Evolutionary conservation across 1,284 basidiomycete genomes (phyloP).

Genomic region (Inonotus obliquus): DNA sequence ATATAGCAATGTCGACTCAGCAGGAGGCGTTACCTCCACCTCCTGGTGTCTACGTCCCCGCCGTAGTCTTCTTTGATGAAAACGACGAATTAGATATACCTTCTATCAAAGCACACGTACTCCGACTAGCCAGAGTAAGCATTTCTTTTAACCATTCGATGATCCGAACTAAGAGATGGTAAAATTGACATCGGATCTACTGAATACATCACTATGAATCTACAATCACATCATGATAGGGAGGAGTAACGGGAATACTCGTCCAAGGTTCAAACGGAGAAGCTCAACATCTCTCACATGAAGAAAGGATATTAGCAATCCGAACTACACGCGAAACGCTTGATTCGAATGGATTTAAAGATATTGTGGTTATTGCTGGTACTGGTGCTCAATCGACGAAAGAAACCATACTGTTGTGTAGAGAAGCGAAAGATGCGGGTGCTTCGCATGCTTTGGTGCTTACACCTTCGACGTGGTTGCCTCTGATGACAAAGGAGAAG

Average conservation of each 20-base stretch:
- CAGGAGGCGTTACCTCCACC: conserved; percentile 43
- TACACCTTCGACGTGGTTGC: conserved; percentile 65
- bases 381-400: conserved; percentile 79
- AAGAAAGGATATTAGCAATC: conserved; percentile 65
- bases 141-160: not conserved
- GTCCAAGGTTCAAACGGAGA: conserved; percentile 77
- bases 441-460: conserved; percentile 75
- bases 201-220: too few species aligned
- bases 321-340: conserved; percentile 67
- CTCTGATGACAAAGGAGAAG: conserved; percentile 55
- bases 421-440: conserved; percentile 76
- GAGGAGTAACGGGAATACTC: conserved; percentile 68
- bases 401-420: conserved; percentile 77
- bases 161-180: too few species aligned
- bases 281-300: conserved; percentile 71
- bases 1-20: conserved; percentile 1
- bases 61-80: conserved; percentile 64
- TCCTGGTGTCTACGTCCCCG: conserved; percentile 67
- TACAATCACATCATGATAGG: too few species aligned
- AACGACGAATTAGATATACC: conserved; percentile 62
- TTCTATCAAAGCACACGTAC: conserved; percentile 56
- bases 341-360: conserved; percentile 64
- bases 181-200: too few species aligned
- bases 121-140: conserved; percentile 60
- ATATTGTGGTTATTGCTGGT: conserved; percentile 76